Base-by-base conservation (phyloP, 768 basidiomycete species). In the Termitomyces sp. region DNA sequence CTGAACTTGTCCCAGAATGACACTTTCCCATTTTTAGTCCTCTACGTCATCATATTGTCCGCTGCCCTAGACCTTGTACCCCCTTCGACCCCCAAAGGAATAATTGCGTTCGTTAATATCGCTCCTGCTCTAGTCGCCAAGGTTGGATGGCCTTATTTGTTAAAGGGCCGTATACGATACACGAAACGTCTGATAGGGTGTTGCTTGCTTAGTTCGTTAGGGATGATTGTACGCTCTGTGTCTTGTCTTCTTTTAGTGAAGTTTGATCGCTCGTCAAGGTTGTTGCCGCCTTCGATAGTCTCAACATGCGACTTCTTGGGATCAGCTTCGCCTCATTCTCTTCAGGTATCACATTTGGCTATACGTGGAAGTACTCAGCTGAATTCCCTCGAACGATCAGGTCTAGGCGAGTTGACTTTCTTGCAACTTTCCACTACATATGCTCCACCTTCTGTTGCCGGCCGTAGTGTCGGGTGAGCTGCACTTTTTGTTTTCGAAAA, bases 41-140 rank as follows among this genome's bases (percentile, higher is more conserved):
- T 96, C 55, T 97, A 98, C 72, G 96, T 99, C 37, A 89, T 98
- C 59, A 97, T 98, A 59, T 82, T 99, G 19, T 96, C 93, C 1
- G 96, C 96, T 6, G 97, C 97, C 1, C 76, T 98, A 3, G 97
- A 99, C 66, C 81, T 99, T 3, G 94, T 97, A 1, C 90, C 94
- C 8, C 86, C 91, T 1, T 81, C 88, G 2, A 96, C 93, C 0
- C 95, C 96, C 0, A 96, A 96, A 68, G 96, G 96, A 16, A 85
- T 98, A 54, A 93, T 98, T 52, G 85, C 89, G 0, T 94, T 98
- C 68, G 95, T 91, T 74, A 98, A 98, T 69, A 97, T 99, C 54
- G 82, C 89, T 12, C 95, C 96, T 0, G 84, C 92, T 0, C 73
- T 98, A 2, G 67, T 86, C 0, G 93, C 91, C 19, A 98, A 98